Base-by-base conservation (phyloP, 306 rosid species). In the Cyclanthera cordifolia region DNA sequence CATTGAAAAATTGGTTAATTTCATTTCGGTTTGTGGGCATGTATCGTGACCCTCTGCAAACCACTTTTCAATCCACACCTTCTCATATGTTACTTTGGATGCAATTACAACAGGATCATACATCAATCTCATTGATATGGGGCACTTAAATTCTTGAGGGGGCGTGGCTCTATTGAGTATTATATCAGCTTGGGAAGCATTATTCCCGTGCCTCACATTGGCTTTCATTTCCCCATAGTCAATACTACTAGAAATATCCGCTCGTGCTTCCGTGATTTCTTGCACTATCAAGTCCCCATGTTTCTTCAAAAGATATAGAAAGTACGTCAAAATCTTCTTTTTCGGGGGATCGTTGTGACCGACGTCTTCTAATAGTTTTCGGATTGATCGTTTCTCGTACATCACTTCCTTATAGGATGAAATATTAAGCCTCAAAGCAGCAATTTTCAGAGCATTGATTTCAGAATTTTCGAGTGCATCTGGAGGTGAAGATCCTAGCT, bases 1-100 rank as follows among this genome's bases (percentile, higher is more conserved):
- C 84, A 83, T 53, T 37, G 74, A 70, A 73, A 68, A 56, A 68
- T 82, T 59, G 39, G 75, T n/a, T 23, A 94, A 69, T 77, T 81
- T 81, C 75, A 61, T 59, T 67, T 72, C 50, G 49, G 87, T 94
- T 80, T 79, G 79, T 14, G 97, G 99, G 68, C 99, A 94, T 20
- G 49, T 75, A 73, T 80, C 82, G 64, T 86, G 74, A 46, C 95
- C 90, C 80, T 86, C 95, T 48, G 77, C 81, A 75, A 94, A 86
- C 99, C 97, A 94, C 74, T 88, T 94, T 69, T 77, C 86, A 78
- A 90, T 90, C 94, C 90, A 90, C 80, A 72, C 80, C 77, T 87
- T 90, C 80, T 90, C 99, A 58, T 82, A 90, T 64, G 97, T 86
- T 63, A 59, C 80, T 59, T 95, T 95, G 4, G 99, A 94, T 21